phyloP scores from a whole-genome alignment of 78 protist genomes.

The Dictyostelium firmibasis region DNA sequence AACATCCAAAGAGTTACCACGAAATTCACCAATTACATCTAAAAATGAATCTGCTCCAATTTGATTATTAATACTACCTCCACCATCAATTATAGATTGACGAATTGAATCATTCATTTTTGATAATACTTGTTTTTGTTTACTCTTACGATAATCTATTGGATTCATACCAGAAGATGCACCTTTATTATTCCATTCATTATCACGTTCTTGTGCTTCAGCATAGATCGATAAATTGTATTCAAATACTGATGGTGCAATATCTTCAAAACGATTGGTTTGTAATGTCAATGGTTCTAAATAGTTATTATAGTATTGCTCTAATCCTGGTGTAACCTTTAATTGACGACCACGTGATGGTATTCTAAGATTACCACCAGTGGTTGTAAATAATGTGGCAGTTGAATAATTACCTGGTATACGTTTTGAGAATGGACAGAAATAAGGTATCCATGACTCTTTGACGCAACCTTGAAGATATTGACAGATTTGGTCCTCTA shows the following conservation, averaged over 20 bases:
- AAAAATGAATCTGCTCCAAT: not conserved
- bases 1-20: conserved; percentile 2
- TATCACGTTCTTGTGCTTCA: conserved; percentile 66
- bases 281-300: conserved; percentile 68
- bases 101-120: conserved; percentile 50
- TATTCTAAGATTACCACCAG: conserved; percentile 2
- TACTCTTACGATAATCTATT: conserved; percentile 42
- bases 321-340: conserved; percentile 67
- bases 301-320: conserved; percentile 29
- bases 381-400: conserved; percentile 17
- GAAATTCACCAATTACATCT: not conserved
- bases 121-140: not conserved
- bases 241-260: conserved; percentile 84
- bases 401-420: conserved; percentile 66
- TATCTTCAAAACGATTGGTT: conserved; percentile 41
- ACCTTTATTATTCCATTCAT: conserved; percentile 74
- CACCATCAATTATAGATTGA: conserved; percentile 13
- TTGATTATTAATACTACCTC: not conserved
- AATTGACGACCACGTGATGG: conserved; percentile 67
- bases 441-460: conserved; percentile 79
- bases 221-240: conserved; percentile 48
- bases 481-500: conserved; percentile 45
- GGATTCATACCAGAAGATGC: conserved; percentile 71
- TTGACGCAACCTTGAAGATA: conserved; percentile 39
- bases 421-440: conserved; percentile 70